phyloP scores from a whole-genome alignment of 306 rosid genomes.

The Vigna angularis region DNA sequence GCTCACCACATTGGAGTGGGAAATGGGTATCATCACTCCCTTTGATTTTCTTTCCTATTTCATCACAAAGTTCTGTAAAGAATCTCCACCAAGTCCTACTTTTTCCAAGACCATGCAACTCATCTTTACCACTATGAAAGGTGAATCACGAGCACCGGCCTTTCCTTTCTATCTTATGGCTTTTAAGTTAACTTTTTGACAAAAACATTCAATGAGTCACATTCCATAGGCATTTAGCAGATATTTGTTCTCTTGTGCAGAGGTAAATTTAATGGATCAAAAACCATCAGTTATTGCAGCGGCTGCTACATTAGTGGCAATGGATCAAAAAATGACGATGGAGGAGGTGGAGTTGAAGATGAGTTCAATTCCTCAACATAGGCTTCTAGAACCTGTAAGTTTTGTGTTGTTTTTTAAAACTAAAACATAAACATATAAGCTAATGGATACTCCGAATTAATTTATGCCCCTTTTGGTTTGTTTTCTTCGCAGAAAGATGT shows the following conservation, averaged over 20 bases:
- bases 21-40: slow-evolving; percentile 67
- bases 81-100: slow-evolving; percentile 49
- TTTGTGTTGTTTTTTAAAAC: background rate
- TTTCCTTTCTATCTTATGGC: background rate
- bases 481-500: slow-evolving; percentile 61
- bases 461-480: background rate
- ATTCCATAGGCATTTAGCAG: slow-evolving; percentile 31
- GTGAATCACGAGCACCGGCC: slow-evolving; percentile 40
- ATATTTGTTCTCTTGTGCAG: slow-evolving; percentile 51
- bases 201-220: background rate
- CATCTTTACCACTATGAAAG: slow-evolving; percentile 62
- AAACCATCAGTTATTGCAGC: slow-evolving; percentile 81
- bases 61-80: slow-evolving; percentile 53
- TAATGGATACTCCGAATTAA: background rate
- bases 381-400: slow-evolving; percentile 67
- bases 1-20: slow-evolving; percentile 76
- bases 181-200: background rate
- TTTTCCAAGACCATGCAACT: slow-evolving; percentile 50
- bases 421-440: background rate
- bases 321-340: slow-evolving; percentile 60
- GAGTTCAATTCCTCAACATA: slow-evolving; percentile 54
- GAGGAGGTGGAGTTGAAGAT: slow-evolving; percentile 65
- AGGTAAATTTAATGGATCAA: slow-evolving; percentile 63
- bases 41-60: slow-evolving; percentile 74
- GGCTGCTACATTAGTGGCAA: slow-evolving; percentile 68